Evolutionary conservation across 768 basidiomycete genomes (phyloP).

Genomic region (Russula earlei): DNA sequence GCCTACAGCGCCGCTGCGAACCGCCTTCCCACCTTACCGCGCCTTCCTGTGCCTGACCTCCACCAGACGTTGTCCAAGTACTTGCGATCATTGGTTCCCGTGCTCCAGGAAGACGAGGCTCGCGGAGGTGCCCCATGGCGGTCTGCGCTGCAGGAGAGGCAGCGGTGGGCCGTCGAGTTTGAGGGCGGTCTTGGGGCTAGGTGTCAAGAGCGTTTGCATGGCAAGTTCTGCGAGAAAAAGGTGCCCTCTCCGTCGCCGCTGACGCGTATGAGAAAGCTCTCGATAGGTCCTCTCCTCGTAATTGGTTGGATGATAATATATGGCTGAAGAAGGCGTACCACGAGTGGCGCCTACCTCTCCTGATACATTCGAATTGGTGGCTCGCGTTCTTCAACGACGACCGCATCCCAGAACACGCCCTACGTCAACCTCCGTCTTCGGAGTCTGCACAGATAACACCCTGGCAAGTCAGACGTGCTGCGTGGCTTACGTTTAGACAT

Average conservation of each 20-base stretch:
- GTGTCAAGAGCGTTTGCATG: slow-evolving; percentile 66
- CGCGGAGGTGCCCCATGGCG: slow-evolving; percentile 44
- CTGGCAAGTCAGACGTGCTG: slow-evolving; percentile 81
- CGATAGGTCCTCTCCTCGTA: slow-evolving; percentile 73
- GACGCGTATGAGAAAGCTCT: slow-evolving; percentile 46
- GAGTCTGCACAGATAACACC: slow-evolving; percentile 39
- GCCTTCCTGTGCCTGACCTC: slow-evolving; percentile 78
- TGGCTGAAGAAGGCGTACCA: slow-evolving; percentile 86
- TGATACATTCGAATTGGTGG: slow-evolving; percentile 97
- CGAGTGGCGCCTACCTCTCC: slow-evolving; percentile 75
- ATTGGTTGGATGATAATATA: slow-evolving; percentile 92
- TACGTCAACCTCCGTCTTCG: slow-evolving; percentile 20
- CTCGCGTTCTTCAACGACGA: slow-evolving; percentile 72
- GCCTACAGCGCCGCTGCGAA: not conserved
- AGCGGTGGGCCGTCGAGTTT: slow-evolving; percentile 60
- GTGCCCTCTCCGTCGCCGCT: slow-evolving; percentile 8
- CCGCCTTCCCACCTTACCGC: slow-evolving; percentile 34
- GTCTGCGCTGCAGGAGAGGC: slow-evolving; percentile 43
- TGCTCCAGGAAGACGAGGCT: slow-evolving; percentile 66
- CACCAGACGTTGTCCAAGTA: slow-evolving; percentile 69
- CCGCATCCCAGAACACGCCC: slow-evolving; percentile 38
- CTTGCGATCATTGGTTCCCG: slow-evolving; percentile 65
- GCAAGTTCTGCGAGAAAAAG: slow-evolving; percentile 29
- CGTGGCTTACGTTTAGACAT: slow-evolving; percentile 68
- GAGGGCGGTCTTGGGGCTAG: slow-evolving; percentile 54